Evolutionary conservation across 23 red algal species (phyloP).

Genomic region (Pyropia haitanensis): DNA sequence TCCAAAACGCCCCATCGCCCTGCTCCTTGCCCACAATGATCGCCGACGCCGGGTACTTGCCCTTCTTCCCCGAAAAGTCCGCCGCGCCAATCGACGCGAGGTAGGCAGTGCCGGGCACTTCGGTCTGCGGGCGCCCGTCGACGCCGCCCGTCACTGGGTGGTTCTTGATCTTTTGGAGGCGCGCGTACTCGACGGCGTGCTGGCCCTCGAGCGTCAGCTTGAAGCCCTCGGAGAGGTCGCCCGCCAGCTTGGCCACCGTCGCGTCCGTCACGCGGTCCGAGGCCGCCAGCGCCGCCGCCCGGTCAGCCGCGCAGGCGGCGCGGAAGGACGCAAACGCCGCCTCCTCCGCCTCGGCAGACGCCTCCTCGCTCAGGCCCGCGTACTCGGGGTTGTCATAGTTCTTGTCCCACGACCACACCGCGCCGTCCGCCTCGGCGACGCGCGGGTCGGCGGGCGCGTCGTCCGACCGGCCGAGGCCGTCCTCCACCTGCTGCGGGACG

Average conservation of each 20-base stretch:
- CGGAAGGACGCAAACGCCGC: constrained; percentile 42
- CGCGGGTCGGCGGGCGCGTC: constrained; percentile 38
- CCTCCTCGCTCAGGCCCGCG: constrained; percentile 16
- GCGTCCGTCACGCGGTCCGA: constrained; percentile 19
- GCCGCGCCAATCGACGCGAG: constrained; percentile 28
- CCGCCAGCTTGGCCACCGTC: constrained; percentile 13
- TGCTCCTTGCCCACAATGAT: no score
- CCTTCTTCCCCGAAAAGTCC: constrained; percentile 29
- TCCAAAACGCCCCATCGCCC: no score
- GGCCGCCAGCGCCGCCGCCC: constrained; percentile 13
- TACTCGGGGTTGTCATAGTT: constrained; percentile 44
- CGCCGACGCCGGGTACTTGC: not conserved
- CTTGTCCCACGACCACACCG: constrained; percentile 40
- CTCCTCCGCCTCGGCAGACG: constrained; percentile 8
- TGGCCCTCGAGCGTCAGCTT: constrained; percentile 28
- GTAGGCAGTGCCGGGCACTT: constrained; percentile 40
- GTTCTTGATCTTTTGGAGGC: constrained; percentile 37
- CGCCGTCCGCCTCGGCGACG: constrained; percentile 51
- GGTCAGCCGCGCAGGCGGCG: constrained; percentile 5
- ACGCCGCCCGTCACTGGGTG: constrained; percentile 10
- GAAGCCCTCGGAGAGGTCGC: constrained; percentile 37
- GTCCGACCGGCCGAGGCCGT: constrained; percentile 1
- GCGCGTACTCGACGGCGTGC: constrained; percentile 27
- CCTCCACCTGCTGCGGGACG: constrained; percentile 30
- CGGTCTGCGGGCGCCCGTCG: constrained; percentile 45